These are phyloP conservation scores for Schizothecium vesticola DNA, from an alignment of 495 filamentous ascomycete genomes.

Conservation along the genomic window DNA sequence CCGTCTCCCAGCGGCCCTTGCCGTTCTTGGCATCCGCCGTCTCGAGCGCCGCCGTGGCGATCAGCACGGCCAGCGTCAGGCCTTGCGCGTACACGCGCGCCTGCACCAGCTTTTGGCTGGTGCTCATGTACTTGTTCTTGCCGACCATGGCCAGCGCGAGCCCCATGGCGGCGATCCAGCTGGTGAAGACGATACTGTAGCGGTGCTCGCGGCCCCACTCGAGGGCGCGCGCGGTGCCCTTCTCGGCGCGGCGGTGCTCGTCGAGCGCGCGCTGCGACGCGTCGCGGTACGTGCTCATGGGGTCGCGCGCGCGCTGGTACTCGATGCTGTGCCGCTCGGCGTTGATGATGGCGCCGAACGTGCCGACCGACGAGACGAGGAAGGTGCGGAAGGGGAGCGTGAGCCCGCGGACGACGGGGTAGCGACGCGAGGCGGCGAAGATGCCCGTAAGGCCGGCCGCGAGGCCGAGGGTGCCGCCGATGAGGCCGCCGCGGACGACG, in stretches of 20 bases:
- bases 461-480: slow-evolving; percentile 64
- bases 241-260: slow-evolving; percentile 42
- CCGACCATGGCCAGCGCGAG: slow-evolving; percentile 70
- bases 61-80: slow-evolving; percentile 79
- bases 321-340: slow-evolving; percentile 73
- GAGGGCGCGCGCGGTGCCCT: slow-evolving; percentile 46
- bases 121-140: slow-evolving; percentile 68
- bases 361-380: slow-evolving; percentile 74
- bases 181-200: slow-evolving; percentile 80
- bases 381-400: slow-evolving; percentile 87
- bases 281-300: slow-evolving; percentile 62
- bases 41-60: slow-evolving; percentile 87
- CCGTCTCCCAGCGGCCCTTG: slow-evolving; percentile 68
- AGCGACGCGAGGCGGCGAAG: slow-evolving; percentile 54
- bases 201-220: slow-evolving; percentile 67
- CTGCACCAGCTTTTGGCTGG: slow-evolving; percentile 89
- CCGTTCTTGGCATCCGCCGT: slow-evolving; percentile 72
- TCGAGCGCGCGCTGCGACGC: slow-evolving; percentile 39
- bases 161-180: slow-evolving; percentile 81
- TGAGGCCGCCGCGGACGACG: slow-evolving; percentile 71
- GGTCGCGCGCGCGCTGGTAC: slow-evolving; percentile 67
- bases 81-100: slow-evolving; percentile 98
- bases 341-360: slow-evolving; percentile 78
- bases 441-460: slow-evolving; percentile 60
- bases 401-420: slow-evolving; percentile 66